These are phyloP conservation scores for Hippophae gyantsensis DNA, from an alignment of 306 rosid genomes.

Conservation along the genomic window DNA sequence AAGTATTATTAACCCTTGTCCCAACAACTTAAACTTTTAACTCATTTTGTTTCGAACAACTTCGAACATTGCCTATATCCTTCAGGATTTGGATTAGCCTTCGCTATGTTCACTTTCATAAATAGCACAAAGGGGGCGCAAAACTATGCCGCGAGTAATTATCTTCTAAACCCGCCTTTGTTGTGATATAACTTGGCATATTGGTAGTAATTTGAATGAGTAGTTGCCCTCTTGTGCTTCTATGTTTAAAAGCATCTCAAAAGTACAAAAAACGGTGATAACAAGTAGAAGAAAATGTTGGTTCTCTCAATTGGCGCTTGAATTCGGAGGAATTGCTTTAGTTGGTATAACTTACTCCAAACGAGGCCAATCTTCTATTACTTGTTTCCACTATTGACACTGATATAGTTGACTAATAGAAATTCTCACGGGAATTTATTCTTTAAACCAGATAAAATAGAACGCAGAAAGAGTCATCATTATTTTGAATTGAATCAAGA, in stretches of 20 bases:
- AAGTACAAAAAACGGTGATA: conserved; percentile 60
- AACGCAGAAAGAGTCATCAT: too few relatives aligned
- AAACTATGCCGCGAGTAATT: conserved; percentile 66
- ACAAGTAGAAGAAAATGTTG: conserved; percentile 75
- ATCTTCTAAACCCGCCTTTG: not conserved
- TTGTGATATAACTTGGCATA: too few relatives aligned
- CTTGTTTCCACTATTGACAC: not conserved
- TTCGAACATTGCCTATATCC: conserved; percentile 16
- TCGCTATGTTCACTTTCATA: conserved; percentile 47
- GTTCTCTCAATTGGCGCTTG: conserved; percentile 80
- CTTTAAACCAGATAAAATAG: not conserved
- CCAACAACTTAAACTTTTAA: conserved; percentile 17
- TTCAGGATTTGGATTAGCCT: conserved; percentile 61
- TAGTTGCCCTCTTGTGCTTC: too few relatives aligned
- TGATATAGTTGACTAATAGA: too few relatives aligned
- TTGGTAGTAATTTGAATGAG: too few relatives aligned
- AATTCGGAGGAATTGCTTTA: conserved; percentile 46
- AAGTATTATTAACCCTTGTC: conserved; percentile 42
- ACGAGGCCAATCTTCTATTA: conserved; percentile 35
- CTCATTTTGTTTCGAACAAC: conserved; percentile 67
- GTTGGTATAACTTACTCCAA: conserved; percentile 39
- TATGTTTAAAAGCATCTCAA: too few relatives aligned
- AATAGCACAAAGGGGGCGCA: conserved; percentile 56
- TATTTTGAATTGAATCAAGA: too few relatives aligned
- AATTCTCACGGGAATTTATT: too few relatives aligned